Percentiles rank a stretch among this genome's conserved stretches.
Evolutionary conservation across 2,329 filamentous ascomycete species (phyloP).

Genomic region (Keithomyces neogunnii): DNA sequence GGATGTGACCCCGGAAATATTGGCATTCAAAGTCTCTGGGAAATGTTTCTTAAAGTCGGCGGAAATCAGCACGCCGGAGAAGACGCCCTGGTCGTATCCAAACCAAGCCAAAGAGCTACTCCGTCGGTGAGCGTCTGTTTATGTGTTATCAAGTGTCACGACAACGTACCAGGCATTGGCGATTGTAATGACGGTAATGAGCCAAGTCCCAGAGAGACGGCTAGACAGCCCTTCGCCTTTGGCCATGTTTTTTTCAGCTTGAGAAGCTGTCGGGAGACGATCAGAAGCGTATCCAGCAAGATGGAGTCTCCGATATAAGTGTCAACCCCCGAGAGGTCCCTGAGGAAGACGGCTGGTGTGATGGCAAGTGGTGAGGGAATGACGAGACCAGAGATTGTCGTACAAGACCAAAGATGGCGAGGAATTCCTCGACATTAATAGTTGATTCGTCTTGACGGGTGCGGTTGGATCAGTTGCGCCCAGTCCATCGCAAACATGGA

Average conservation of each 20-base stretch:
- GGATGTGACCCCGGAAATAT: slow-evolving; percentile 34
- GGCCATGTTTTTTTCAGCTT: slow-evolving; percentile 4
- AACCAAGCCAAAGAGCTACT: slow-evolving; percentile 22
- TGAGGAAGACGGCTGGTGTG: too few species aligned
- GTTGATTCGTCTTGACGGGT: too few species aligned
- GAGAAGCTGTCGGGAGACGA: too few species aligned
- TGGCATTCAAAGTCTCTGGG: slow-evolving; percentile 26
- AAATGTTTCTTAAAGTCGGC: slow-evolving; percentile 29
- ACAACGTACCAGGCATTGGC: slow-evolving; percentile 15
- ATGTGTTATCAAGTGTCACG: background rate
- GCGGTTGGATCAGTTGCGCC: too few species aligned
- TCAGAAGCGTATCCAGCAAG: too few species aligned
- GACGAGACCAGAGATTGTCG: too few species aligned
- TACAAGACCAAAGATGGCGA: too few species aligned
- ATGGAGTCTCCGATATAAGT: too few species aligned
- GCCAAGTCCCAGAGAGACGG: slow-evolving; percentile 13
- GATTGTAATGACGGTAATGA: slow-evolving; percentile 17
- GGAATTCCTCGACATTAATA: too few species aligned
- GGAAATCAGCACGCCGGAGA: slow-evolving; percentile 33
- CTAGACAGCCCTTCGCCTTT: slow-evolving; percentile 6
- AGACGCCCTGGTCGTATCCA: slow-evolving; percentile 30
- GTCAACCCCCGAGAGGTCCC: too few species aligned
- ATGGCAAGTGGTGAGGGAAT: too few species aligned
- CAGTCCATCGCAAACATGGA: too few species aligned
- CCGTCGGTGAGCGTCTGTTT: background rate